Conservation (phyloP, 768 basidiomycete genomes). For the Macrolepiota albuminosa region DNA sequence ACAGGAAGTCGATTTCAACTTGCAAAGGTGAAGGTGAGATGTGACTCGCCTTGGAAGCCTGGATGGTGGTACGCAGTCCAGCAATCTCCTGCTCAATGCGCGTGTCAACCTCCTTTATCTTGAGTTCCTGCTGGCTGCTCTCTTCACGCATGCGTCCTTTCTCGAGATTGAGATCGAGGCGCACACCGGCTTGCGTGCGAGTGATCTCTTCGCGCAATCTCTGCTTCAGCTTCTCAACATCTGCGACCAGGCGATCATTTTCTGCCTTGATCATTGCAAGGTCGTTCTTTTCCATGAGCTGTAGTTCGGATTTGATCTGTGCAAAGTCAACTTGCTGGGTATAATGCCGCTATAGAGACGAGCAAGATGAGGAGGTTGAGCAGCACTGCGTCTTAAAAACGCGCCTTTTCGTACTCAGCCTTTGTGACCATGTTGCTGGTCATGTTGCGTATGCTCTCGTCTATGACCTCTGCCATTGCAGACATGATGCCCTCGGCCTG, state of each 20-base stretch:
- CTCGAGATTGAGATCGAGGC: conserved; percentile 93
- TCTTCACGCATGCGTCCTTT: conserved; percentile 96
- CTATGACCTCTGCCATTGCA: conserved; percentile 94
- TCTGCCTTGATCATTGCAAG: conserved; percentile 93
- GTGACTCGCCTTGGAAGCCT: conserved; percentile 69
- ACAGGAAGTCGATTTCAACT: not conserved
- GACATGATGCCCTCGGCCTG: conserved; percentile 98
- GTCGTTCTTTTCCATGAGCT: conserved; percentile 96
- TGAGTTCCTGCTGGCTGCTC: conserved; percentile 84
- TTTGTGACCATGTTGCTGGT: conserved; percentile 94
- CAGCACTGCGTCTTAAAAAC: conserved; percentile 11
- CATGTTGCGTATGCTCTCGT: conserved; percentile 96
- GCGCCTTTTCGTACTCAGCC: conserved; percentile 92
- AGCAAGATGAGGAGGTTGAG: not conserved
- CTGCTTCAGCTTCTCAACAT: conserved; percentile 94
- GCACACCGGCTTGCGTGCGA: conserved; percentile 87
- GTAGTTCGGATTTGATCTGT: conserved; percentile 92
- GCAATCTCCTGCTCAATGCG: conserved; percentile 96
- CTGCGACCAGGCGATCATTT: conserved; percentile 87
- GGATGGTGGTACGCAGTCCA: conserved; percentile 74
- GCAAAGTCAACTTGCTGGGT: conserved; percentile 97
- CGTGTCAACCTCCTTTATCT: conserved; percentile 97
- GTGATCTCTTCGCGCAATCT: conserved; percentile 88
- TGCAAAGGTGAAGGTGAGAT: not conserved
- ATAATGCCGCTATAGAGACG: conserved; percentile 65